Evolutionary conservation across 768 basidiomycete genomes (phyloP), one percentile per base, ranked within the genome.

Genomic region (Neoboletus brunneissimus): DNA sequence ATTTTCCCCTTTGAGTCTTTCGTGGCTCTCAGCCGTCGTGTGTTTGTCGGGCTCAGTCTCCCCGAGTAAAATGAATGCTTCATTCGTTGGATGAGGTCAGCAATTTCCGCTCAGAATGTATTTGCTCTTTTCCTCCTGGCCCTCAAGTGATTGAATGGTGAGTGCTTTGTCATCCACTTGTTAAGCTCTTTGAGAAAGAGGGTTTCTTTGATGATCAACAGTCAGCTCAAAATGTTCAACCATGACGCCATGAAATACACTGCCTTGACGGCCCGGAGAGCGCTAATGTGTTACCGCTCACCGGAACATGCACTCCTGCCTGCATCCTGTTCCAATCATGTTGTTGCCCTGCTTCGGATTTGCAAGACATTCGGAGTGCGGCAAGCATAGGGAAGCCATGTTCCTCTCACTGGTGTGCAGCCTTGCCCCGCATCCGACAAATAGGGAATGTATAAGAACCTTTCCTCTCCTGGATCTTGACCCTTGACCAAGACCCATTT

Each of bases 331-430:
- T 55, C 65, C 35, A 62, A 67, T 70, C 68, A 60, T 69, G 60
- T 63, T 67, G 55, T 51, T 69, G 59, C 68, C 68, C 62, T 70
- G 61, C 68, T 65, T 57, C 64, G 66, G 62, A 66, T 70, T 69
- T 68, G 66, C 68, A 66, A 59, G 68, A 54, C 66, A 66, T 53
- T 55, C 59, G 53, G 50, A 59, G 62, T 55, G 64, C 57, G 61
- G 68, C 66, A 64, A 60, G 64, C 62, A 45, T 67, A 62, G 67
- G 62, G 53, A 56, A 9, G 67, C 62, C 67, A 68, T 68, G 64
- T 69, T 67, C 49, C 64, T 47, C 55, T 61, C 58, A 48, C 15
- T 53, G 22, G 32, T 64, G n/a, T 64, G 48, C 59, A 37, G 55
- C 52, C 56, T 58, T 49, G 60, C 56, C 67, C 67, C 62, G 62